Conservation (phyloP, 768 basidiomycete species). For the Pulveroboletus ravenelii region DNA sequence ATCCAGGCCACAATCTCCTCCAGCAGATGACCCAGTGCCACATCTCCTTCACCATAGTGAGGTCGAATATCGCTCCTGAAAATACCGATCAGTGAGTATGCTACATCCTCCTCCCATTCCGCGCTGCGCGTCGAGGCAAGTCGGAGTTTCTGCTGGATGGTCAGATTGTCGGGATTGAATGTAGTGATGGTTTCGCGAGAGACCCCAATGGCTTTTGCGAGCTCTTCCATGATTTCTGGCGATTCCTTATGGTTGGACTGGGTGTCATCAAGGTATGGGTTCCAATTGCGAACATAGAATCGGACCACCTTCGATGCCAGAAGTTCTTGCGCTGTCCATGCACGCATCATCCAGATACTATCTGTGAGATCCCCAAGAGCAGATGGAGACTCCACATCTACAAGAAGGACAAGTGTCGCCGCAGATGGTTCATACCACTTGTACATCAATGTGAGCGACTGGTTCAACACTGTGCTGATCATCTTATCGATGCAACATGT, state of each 20-base stretch:
- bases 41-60: slow-evolving; percentile 5
- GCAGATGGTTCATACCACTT: not conserved
- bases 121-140: slow-evolving; percentile 7
- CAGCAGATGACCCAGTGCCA: slow-evolving; percentile 2
- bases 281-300: not conserved
- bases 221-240: not conserved
- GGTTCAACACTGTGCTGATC: not conserved
- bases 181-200: not conserved
- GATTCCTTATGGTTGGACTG: not conserved
- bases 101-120: slow-evolving; percentile 3
- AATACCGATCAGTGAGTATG: slow-evolving; percentile 10
- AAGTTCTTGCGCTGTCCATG: not conserved
- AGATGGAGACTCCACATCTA: not conserved
- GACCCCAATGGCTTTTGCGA: not conserved
- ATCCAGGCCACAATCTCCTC: slow-evolving; percentile 9
- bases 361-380: not conserved
- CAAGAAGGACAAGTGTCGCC: not conserved
- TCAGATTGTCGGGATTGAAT: not conserved
- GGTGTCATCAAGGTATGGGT: not conserved
- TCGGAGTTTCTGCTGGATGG: slow-evolving; percentile 1
- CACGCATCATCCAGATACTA: not conserved
- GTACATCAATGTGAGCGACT: not conserved
- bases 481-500: not conserved
- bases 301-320: not conserved
- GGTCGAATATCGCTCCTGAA: slow-evolving; percentile 5